Conservation (phyloP, 176 grass and related monocot genomes). For the Alloteropsis semialata region DNA sequence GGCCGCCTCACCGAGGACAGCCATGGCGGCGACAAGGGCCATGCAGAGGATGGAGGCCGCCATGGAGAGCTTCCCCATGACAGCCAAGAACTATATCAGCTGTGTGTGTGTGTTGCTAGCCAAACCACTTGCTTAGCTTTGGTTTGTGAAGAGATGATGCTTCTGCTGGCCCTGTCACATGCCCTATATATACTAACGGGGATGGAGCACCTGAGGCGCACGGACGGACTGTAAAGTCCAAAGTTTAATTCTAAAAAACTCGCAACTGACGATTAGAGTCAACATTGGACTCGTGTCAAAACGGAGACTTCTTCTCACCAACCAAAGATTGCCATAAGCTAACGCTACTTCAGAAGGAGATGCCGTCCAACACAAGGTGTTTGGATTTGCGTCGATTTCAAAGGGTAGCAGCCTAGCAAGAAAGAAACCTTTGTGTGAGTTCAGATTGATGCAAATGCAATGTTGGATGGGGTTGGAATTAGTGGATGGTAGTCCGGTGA, state of each 20-base stretch:
- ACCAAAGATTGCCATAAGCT: too few relatives aligned
- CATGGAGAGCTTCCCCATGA: slow-evolving; percentile 21
- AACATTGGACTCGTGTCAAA: too few relatives aligned
- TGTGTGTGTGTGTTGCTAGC: too few relatives aligned
- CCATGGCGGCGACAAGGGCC: background rate
- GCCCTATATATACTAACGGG: background rate
- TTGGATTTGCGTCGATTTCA: background rate
- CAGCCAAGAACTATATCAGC: background rate
- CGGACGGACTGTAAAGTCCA: background rate
- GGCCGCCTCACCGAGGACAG: background rate
- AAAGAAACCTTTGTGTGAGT: background rate
- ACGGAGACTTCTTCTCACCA: background rate
- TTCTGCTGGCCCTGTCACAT: background rate
- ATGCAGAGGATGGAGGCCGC: background rate
- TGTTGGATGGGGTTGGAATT: too few relatives aligned
- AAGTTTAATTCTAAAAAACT: too few relatives aligned
- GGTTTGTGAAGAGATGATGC: background rate
- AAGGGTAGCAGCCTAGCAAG: too few relatives aligned
- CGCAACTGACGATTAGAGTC: too few relatives aligned
- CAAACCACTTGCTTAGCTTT: background rate
- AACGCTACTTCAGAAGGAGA: background rate
- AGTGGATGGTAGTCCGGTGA: too few relatives aligned
- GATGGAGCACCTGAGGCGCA: background rate
- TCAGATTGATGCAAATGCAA: background rate
- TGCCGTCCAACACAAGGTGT: background rate